Percentiles rank a stretch among this genome's conserved stretches.
phyloP scores from a whole-genome alignment of 148 eudicot species.

The Suaeda aralocaspica region DNA sequence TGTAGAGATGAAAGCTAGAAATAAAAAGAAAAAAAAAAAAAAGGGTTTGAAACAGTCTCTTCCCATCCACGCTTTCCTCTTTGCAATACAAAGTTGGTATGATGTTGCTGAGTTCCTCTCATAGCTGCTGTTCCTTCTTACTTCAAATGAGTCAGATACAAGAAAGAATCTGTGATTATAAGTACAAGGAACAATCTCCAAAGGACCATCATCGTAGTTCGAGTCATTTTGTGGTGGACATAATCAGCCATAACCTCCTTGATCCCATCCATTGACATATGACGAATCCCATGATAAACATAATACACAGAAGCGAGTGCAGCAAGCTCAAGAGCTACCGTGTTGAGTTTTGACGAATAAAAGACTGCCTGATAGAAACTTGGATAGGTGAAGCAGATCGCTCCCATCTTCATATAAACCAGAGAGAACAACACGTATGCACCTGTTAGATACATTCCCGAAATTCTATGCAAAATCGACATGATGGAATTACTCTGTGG shows the following conservation, averaged over 20 bases:
- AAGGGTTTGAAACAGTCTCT: background rate
- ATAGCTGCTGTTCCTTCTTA: background rate
- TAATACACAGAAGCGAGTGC: slow-evolving; percentile 20
- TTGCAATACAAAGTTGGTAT: background rate
- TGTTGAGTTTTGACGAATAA: slow-evolving; percentile 20
- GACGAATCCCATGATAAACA: slow-evolving; percentile 16
- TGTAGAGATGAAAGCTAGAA: background rate
- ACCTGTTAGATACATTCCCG: slow-evolving; percentile 22
- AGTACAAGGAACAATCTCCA: slow-evolving; percentile 4
- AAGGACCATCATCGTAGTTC: background rate
- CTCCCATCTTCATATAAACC: slow-evolving; percentile 8
- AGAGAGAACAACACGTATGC: slow-evolving; percentile 8
- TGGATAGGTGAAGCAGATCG: slow-evolving; percentile 17
- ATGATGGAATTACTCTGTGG: slow-evolving; percentile 26
- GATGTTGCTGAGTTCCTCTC: background rate
- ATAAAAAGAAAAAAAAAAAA: background rate
- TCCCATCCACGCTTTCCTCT: background rate
- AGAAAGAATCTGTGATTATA: background rate
- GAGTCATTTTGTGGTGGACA: slow-evolving; percentile 4
- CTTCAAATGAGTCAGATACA: background rate
- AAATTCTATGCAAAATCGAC: slow-evolving; percentile 26
- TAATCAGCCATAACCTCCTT: slow-evolving; percentile 7
- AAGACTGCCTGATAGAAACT: slow-evolving; percentile 23
- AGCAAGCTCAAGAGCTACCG: slow-evolving; percentile 21
- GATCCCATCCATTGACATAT: slow-evolving; percentile 13